These are phyloP conservation scores for Tricholoma flavovirens DNA, from an alignment of 768 basidiomycete species.

Conservation along the genomic window DNA sequence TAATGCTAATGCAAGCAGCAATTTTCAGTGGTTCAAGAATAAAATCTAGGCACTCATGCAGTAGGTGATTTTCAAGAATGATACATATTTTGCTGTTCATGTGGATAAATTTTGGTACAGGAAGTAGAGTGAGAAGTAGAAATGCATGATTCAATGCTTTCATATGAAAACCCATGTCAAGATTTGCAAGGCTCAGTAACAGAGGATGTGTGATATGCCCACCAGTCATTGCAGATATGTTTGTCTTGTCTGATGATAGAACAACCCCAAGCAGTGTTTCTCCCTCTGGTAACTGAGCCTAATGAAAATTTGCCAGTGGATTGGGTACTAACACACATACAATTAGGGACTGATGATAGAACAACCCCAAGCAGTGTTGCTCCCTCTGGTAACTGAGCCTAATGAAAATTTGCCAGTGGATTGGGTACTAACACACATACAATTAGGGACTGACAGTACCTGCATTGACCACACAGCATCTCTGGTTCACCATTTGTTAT, in stretches of 20 bases:
- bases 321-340: too few species aligned
- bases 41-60: slow-evolving; percentile 25
- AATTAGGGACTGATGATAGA: slow-evolving; percentile 1
- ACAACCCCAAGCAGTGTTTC: slow-evolving; percentile 14
- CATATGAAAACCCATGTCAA: slow-evolving; percentile 6
- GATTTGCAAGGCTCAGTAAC: slow-evolving; percentile 10
- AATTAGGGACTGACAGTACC: neutral
- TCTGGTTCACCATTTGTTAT: neutral
- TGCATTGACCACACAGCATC: neutral
- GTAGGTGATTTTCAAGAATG: slow-evolving; percentile 20
- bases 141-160: slow-evolving; percentile 16
- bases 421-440: too few species aligned
- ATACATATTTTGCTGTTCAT: slow-evolving; percentile 8
- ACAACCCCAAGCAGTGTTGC: slow-evolving; percentile 14
- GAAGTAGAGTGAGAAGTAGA: slow-evolving; percentile 13
- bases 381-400: slow-evolving; percentile 15
- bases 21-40: slow-evolving; percentile 23
- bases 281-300: slow-evolving; percentile 15
- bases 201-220: slow-evolving; percentile 9
- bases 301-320: neutral
- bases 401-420: neutral
- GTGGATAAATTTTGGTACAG: slow-evolving; percentile 12
- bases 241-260: slow-evolving; percentile 17
- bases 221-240: slow-evolving; percentile 14
- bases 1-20: slow-evolving; percentile 9